A percentile compares a stretch with the other conserved stretches of the same genome.
These are phyloP conservation scores for Candida alai DNA, from an alignment of 805 yeast species.

Conservation along the genomic window DNA sequence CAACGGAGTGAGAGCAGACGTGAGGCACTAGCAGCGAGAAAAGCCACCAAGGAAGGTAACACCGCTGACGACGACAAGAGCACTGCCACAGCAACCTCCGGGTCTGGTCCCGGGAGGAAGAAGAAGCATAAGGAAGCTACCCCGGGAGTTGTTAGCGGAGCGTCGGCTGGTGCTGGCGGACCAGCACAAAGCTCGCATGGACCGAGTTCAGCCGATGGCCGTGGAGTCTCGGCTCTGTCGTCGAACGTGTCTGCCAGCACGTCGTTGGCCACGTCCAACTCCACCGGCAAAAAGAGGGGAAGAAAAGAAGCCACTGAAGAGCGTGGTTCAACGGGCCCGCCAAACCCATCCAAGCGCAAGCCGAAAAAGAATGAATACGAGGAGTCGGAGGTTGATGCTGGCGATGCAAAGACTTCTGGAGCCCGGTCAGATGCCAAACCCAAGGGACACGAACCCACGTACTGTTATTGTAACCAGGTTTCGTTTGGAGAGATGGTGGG, in stretches of 20 bases:
- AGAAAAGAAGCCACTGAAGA: slow-evolving; percentile 12
- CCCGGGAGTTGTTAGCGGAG: slow-evolving; percentile 7
- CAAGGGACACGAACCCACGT: slow-evolving; percentile 61
- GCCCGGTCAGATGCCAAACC: slow-evolving; percentile 3
- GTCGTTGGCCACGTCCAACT: slow-evolving; percentile 2
- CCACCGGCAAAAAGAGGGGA: slow-evolving; percentile 14
- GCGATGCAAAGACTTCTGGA: background rate
- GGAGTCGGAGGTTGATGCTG: slow-evolving; percentile 7
- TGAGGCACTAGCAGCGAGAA: slow-evolving; percentile 88
- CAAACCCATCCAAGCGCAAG: slow-evolving; percentile 11
- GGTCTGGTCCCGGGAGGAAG: slow-evolving; percentile 10
- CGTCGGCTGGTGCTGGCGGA: background rate
- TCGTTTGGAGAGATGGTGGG: slow-evolving; percentile 99
- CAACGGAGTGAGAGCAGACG: slow-evolving; percentile 82
- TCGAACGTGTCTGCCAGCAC: slow-evolving; percentile 7
- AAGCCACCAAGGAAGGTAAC: slow-evolving; percentile 46
- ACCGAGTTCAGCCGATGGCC: background rate
- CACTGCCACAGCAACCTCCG: background rate
- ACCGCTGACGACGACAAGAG: slow-evolving; percentile 19
- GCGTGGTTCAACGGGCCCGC: slow-evolving; percentile 12
- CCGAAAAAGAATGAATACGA: slow-evolving; percentile 18
- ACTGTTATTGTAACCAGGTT: slow-evolving; percentile 95
- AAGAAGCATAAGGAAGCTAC: slow-evolving; percentile 14
- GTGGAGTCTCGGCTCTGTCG: background rate
- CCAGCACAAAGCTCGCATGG: slow-evolving; percentile 1